Conservation (phyloP, 805 yeast genomes). For the Hanseniaspora clermontiae region DNA sequence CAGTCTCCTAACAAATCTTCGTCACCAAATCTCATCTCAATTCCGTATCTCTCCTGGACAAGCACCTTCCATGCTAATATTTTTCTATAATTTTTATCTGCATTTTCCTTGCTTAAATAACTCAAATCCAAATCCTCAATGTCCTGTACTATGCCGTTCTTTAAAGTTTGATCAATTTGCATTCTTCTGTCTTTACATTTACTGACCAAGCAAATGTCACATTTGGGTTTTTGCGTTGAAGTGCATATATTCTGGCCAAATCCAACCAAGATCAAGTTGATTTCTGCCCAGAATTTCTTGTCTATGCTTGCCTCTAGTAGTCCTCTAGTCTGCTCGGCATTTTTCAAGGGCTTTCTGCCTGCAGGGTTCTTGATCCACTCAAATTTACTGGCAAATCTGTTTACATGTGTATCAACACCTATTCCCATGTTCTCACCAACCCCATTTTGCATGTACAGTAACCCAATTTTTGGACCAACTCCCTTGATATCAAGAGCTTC, state of each 20-base stretch:
- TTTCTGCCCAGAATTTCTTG: constrained; percentile 3
- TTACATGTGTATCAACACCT: constrained; percentile 12
- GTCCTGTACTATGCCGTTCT: not conserved
- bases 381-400: constrained; percentile 12
- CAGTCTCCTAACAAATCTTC: constrained; percentile 6
- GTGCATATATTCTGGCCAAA: constrained; percentile 13
- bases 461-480: constrained; percentile 8
- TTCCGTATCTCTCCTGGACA: not conserved
- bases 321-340: constrained; percentile 8
- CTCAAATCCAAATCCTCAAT: constrained; percentile 9
- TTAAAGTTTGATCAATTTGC: not conserved
- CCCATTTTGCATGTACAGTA: constrained; percentile 7
- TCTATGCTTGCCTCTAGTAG: not conserved
- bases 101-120: not conserved
- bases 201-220: constrained; percentile 7
- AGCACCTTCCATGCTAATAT: not conserved
- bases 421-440: constrained; percentile 3
- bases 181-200: constrained; percentile 7
- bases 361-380: not conserved
- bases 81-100: not conserved
- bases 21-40: not conserved
- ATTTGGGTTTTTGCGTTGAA: not conserved
- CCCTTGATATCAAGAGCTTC: not conserved
- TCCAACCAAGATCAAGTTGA: constrained; percentile 8
- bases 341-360: constrained; percentile 4